Base-by-base conservation (phyloP, 148 eudicot genomes). In the Persicaria tinctoria region DNA sequence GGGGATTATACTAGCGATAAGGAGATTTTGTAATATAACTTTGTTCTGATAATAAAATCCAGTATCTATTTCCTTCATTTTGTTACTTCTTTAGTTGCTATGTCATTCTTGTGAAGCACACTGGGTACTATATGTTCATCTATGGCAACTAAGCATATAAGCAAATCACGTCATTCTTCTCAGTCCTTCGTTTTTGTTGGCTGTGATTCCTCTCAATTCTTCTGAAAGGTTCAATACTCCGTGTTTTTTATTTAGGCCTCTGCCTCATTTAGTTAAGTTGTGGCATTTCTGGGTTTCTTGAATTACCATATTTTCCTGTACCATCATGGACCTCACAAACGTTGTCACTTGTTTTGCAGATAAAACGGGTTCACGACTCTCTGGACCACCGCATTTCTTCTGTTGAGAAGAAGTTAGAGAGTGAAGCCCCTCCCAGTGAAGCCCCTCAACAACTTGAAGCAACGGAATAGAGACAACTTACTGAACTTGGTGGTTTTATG, bases 331-430 rank as follows among this genome's bases (percentile, higher is more conserved):
- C 44, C 68, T 60, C 11, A 60, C 68, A 23, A 10, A 5, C 44
- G 5, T 60, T 60, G 10, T 69, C 20, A 5, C 72, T 69, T 14
- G 4, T 6, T 71, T 47, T 47, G 74, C 46, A 91, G 97, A 81
- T 87, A 85, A 86, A 85, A 71, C 82, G 79, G 23, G 80, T 87
- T 71, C 83, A 86, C 41, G 86, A 87, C 62, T 89, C 97, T 49
- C 77, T 91, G 81, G 93, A 91, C 53, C 77, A 80, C 68, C 91
- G 93, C 50, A 72, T 89, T 72, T 85, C 93, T 5, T 80, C 84
- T 50, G 57, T 91, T 46, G 97, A 91, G 81, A 82, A 87, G 81
- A 74, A 85, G 73, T 83, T 87, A 80, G 87, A 85, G 77, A 78
- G 62, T 45, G 97, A 89, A 76, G 82, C 82, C 49, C 75, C 90